Evolutionary conservation across 2,329 filamentous ascomycete genomes (phyloP), one percentile per base, ranked within the genome.

Genomic region (Calonectria naviculata): DNA sequence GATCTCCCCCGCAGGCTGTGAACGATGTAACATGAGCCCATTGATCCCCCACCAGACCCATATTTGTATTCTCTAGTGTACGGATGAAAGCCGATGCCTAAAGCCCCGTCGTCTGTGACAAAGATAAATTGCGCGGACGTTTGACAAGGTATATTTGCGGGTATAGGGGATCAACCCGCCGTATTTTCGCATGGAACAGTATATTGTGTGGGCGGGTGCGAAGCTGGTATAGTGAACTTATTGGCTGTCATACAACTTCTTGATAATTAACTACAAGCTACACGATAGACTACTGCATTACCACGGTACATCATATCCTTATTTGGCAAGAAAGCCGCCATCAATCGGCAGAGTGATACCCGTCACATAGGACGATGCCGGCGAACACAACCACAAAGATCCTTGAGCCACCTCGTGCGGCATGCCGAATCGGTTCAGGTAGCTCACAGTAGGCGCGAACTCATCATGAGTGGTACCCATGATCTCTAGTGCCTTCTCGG

Each of bases 401-500:
- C 71, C 71, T 31, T 71, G 71, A 5, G 71, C 68, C 34, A 71
- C 71, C 61, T 73, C 71, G n/a, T 72, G 71, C 21, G 71, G 67
- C 63, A 72, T 67, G 9, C 71, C 71, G 21, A 71, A 72, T 15
- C 71, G 67, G 64, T 65, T 71, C 5, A 72, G 68, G 44, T 73
- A 74, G 36, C 71, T 73, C 10, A 74, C 69, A 0, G 29, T 69
- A 12, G 71, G 73, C 12, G 73, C 73, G 28, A 73, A 73, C 54
- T 74, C 71, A 24, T 73, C 73, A 17, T 73, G 66, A 13, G 73
- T 74, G n/a, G 71, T 74, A 28, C 73, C 73, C 69, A 74, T 73
- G 29, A 72, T 73, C 67, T 73, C 60, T 38, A 74, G 31, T 4
- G 71, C 73, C 60, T 71, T 69, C 41, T 58, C 69, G 12, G 71